phyloP scores from a whole-genome alignment of 352 stramenopile species.

The Poterioochromonas sp. region DNA sequence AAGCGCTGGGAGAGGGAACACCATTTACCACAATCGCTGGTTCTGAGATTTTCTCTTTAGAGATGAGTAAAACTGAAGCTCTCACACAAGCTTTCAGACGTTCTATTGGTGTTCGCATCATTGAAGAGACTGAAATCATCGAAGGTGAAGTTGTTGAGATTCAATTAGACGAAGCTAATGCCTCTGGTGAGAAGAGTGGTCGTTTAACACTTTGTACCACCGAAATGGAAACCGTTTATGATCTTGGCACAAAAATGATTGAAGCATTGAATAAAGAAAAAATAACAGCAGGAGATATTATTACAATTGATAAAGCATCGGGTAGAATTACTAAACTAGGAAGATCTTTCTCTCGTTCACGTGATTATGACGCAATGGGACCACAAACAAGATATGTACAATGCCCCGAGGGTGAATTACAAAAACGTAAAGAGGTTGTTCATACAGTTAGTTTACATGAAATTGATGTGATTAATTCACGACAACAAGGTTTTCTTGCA shows the following conservation, averaged over 20 bases:
- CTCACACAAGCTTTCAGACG: conserved; percentile 93
- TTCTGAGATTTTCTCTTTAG: conserved; percentile 97
- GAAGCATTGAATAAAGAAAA: conserved; percentile 97
- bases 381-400: conserved; percentile 79
- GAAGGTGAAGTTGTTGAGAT: conserved; percentile 99
- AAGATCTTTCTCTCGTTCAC: conserved; percentile 86
- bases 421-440: conserved; percentile 96
- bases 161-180: conserved; percentile 80
- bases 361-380: conserved; percentile 98
- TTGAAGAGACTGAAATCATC: conserved; percentile 99
- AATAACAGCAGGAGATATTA: conserved; percentile 93
- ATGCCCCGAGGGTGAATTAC: conserved; percentile 90
- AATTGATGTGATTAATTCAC: conserved; percentile 99
- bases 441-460: conserved; percentile 95
- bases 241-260: conserved; percentile 99
- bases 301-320: conserved; percentile 98
- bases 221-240: conserved; percentile 99
- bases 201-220: conserved; percentile 94
- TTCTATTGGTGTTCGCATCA: conserved; percentile 93
- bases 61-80: conserved; percentile 99
- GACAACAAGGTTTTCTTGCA: conserved; percentile 95
- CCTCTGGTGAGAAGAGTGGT: conserved; percentile 62
- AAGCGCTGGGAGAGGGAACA: conserved; percentile 89
- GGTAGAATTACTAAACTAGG: conserved; percentile 96
- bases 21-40: conserved; percentile 96